Evolutionary conservation across 78 protist genomes (phyloP).

Genomic region (Tieghemostelium lacteum): DNA sequence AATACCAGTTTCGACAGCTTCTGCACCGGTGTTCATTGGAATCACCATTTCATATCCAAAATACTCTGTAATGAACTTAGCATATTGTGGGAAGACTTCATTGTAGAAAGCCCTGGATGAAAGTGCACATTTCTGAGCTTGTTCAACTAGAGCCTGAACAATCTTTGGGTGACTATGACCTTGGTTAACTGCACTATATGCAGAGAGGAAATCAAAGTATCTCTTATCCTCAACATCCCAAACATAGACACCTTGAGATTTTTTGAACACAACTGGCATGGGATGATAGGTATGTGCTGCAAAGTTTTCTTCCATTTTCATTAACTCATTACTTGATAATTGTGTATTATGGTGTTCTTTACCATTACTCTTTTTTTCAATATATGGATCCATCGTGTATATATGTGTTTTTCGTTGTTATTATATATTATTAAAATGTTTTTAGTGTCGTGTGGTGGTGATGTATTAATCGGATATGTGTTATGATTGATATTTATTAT

Average conservation of each 20-base stretch:
- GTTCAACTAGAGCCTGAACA: conserved; percentile 89
- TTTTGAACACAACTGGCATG: conserved; percentile 95
- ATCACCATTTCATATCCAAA: conserved; percentile 94
- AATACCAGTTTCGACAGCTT: conserved; percentile 97
- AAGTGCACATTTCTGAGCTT: conserved; percentile 90
- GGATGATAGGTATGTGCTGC: conserved; percentile 94
- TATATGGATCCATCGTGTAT: neutral
- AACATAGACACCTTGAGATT: conserved; percentile 93
- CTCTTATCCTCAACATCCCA: conserved; percentile 96
- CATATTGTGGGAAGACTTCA: conserved; percentile 84
- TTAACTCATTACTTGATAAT: conserved; percentile 40
- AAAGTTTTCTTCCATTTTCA: conserved; percentile 31
- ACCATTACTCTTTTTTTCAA: neutral
- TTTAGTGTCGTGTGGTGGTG: no score
- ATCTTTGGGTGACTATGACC: conserved; percentile 97
- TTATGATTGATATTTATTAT: no score
- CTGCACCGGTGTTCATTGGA: conserved; percentile 99
- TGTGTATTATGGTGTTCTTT: neutral
- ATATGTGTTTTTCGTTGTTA: no score
- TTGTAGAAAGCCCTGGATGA: conserved; percentile 98
- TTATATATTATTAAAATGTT: no score
- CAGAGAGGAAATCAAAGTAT: conserved; percentile 96
- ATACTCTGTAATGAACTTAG: conserved; percentile 79
- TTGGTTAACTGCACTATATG: conserved; percentile 98
- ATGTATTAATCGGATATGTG: no score